Evolutionary conservation across 2,329 filamentous ascomycete species (phyloP), one percentile per base, ranked within the genome.

Genomic region (Phialophora tarda): DNA sequence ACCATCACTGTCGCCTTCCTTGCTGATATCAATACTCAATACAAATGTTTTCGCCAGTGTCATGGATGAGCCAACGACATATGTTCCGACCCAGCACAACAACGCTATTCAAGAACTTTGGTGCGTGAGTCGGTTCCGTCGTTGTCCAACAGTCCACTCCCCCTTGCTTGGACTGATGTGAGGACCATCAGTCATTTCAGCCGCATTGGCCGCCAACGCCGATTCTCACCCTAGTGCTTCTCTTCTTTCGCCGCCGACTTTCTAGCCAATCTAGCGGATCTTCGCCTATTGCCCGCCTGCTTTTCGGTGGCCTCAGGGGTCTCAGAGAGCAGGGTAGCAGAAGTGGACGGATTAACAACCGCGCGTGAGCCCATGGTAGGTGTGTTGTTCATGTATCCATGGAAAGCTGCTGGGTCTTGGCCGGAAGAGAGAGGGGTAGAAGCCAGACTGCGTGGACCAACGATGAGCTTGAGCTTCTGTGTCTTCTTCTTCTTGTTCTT

Each of bases 381-480:
- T 7, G 14, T 8, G 7, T n/a, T 44, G 38, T 3, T 34, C 32
- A 34, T 12, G 32, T 12, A 34, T 34, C 17, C 38, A 44, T n/a
- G 17, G 38, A 44, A 17, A n/a, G 38, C 17, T 44, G 38, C 38
- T 44, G 38, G 17, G 17, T 44, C 17, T 44, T n/a, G 38, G 38
- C 38, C 6, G 14, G 38, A n/a, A 8, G 14, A n/a, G 17, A n/a
- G 14, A 21, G 17, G 14, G 17, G 38, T n/a, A 53, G 48, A 21
- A 30, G 53, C 4, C 12, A 34, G 17, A 24, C 53, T 55, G 26
- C 12, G 53, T 21, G 24, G 24, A 30, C 28, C 26, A 5, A 55
- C 28, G 28, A 34, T 34, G 24, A 55, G 53, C 17, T 21, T 55
- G 26, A 55, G 53, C 24, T 21, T 55, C 53, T 34, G 53, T 21